These are phyloP conservation scores for Metahyphopichia silvanorum DNA, from an alignment of 805 yeast genomes.

Conservation along the genomic window DNA sequence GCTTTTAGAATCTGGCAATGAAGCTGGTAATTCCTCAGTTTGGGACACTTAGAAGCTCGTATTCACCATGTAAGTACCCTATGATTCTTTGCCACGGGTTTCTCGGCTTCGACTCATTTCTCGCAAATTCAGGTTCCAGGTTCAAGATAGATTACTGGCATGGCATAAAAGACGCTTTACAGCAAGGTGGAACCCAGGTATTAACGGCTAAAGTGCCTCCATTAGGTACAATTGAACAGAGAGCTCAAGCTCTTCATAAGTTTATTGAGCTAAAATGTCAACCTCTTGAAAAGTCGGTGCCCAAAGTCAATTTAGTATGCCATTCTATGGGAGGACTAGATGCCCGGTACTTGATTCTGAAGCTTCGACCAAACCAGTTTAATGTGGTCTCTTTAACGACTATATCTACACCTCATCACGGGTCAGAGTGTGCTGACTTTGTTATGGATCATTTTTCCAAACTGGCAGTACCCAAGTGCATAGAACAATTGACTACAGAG, in stretches of 20 bases:
- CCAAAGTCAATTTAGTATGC: slow-evolving; percentile 64
- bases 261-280: slow-evolving; percentile 40
- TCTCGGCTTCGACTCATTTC: slow-evolving; percentile 67
- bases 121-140: too few relatives aligned
- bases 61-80: slow-evolving; percentile 64
- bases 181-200: slow-evolving; percentile 62
- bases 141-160: slow-evolving; percentile 86
- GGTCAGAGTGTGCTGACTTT: slow-evolving; percentile 79
- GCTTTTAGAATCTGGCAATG: too few relatives aligned
- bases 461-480: slow-evolving; percentile 26
- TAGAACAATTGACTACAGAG: slow-evolving; percentile 64
- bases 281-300: slow-evolving; percentile 10
- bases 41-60: too few relatives aligned
- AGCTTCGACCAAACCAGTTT: slow-evolving; percentile 42
- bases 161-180: slow-evolving; percentile 66
- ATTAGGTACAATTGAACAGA: slow-evolving; percentile 65
- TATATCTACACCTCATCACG: slow-evolving; percentile 84
- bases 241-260: slow-evolving; percentile 58
- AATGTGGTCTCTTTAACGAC: slow-evolving; percentile 77
- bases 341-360: slow-evolving; percentile 68
- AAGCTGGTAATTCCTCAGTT: too few relatives aligned
- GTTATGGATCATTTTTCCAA: slow-evolving; percentile 35
- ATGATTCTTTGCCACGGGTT: slow-evolving; percentile 84
- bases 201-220: slow-evolving; percentile 79
- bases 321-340: slow-evolving; percentile 97